These are phyloP conservation scores for Amanita polypyramis DNA, from an alignment of 768 basidiomycete genomes.

Conservation along the genomic window DNA sequence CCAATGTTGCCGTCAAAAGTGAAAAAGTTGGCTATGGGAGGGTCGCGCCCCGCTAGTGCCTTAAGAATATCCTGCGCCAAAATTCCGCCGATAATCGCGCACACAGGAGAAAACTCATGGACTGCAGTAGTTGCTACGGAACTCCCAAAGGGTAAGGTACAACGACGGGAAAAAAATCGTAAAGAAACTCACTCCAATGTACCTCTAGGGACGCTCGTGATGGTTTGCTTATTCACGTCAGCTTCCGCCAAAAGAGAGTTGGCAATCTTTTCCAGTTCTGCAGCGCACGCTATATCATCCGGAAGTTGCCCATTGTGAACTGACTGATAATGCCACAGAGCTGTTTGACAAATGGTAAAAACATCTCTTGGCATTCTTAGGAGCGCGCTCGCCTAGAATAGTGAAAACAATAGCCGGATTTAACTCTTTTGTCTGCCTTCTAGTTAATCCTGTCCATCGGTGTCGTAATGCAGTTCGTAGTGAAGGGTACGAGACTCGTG, in stretches of 20 bases:
- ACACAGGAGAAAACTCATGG: constrained; percentile 86
- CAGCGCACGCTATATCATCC: constrained; percentile 29
- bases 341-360: constrained; percentile 25
- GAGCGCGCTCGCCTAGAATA: constrained; percentile 46
- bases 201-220: constrained; percentile 43
- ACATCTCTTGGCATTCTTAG: constrained; percentile 3
- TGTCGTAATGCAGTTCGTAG: constrained; percentile 53
- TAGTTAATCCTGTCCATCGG: constrained; percentile 60
- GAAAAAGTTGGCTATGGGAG: constrained; percentile 89
- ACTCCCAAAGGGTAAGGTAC: constrained; percentile 27
- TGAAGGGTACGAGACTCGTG: constrained; percentile 54
- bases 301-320: constrained; percentile 50
- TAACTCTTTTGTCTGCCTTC: constrained; percentile 73
- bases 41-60: constrained; percentile 80
- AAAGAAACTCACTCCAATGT: constrained; percentile 45
- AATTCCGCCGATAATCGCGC: constrained; percentile 92
- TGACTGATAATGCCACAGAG: constrained; percentile 76
- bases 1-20: constrained; percentile 80
- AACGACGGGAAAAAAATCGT: constrained; percentile 7
- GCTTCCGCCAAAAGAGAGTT: constrained; percentile 50
- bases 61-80: constrained; percentile 93
- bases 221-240: constrained; percentile 60
- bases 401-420: constrained; percentile 66
- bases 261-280: constrained; percentile 55
- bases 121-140: constrained; percentile 56